Base-by-base conservation (phyloP, 139 green algal species). In the Zygnema circumcarinatum region DNA sequence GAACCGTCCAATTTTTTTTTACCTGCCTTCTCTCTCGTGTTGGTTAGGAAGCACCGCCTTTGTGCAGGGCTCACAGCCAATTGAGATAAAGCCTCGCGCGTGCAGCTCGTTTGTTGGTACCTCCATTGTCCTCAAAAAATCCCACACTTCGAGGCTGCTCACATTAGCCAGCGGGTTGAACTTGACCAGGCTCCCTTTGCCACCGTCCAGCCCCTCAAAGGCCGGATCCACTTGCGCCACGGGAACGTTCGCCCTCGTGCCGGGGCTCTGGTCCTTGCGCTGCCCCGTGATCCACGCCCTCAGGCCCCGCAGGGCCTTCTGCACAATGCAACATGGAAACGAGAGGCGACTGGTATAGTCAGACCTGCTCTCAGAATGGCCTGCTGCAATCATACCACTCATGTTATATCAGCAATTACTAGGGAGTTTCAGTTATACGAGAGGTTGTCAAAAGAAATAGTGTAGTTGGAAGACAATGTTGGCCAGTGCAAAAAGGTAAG, bases 271-370 rank as follows among this genome's bases (percentile, higher is more conserved):
- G 91, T 99, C 97, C 93, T 98, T 98, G 88, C 97, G 93, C 95
- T 99, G 97, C 1, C 97, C 97, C 20, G 97, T 99, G 92, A 99
- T 98, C 97, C 97, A 99, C 38, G 95, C 95, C 74, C 96, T 94
- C 35, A 98, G 90, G 11, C 89, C 94, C 67, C 93, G 95, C 38
- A 99, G 94, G 33, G 35, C 52, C 39, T 98, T 98, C 90, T 97
- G 94, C 2, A 98, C 91, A 69, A 95, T 88, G 94, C 96, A 99
- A 95, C 88, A 93, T 25, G 69, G 16, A 40, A 78, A 39, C 69
- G 11, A 25, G 56, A 31, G 56, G 56, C 56, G 56, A 29, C 25
- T 25, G 56, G n/a, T n/a, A n/a, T n/a, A n/a, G n/a, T n/a, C n/a
- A n/a, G n/a, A n/a, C n/a, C n/a, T n/a, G n/a, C n/a, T n/a, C n/a